Evolutionary conservation across 768 basidiomycete species (phyloP).

Genomic region (Tricholoma saponaceum): DNA sequence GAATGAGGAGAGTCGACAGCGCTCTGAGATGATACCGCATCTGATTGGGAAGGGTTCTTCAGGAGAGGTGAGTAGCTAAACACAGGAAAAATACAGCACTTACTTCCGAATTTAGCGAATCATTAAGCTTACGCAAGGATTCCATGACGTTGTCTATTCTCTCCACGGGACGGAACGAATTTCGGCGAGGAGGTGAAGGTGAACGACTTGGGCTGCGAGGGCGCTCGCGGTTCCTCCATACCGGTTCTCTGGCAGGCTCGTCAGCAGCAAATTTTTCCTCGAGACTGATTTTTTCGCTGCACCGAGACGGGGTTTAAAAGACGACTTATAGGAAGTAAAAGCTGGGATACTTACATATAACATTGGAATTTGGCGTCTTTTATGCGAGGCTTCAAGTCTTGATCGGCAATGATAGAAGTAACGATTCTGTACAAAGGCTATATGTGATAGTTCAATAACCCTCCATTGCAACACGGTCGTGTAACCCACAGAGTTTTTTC

Average conservation of each 20-base stretch:
- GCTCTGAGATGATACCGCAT: not conserved
- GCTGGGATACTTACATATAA: not conserved
- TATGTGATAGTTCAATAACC: not conserved
- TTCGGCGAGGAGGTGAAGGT: not conserved
- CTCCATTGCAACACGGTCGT: not conserved
- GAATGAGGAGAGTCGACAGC: not conserved
- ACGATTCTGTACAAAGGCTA: constrained; percentile 1
- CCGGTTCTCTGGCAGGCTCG: not conserved
- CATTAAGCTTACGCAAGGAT: not conserved
- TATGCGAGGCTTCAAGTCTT: not conserved
- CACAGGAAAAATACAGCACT: not conserved
- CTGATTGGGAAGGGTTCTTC: not conserved
- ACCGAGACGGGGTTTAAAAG: not conserved
- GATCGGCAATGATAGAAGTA: not conserved
- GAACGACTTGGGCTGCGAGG: not conserved
- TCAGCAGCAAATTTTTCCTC: not conserved
- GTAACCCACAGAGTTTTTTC: not conserved
- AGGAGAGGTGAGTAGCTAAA: not conserved
- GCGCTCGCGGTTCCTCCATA: not conserved
- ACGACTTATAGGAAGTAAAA: not conserved
- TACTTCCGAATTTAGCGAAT: not conserved
- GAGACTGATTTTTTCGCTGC: not conserved
- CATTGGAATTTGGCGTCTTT: not conserved
- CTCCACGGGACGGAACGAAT: not conserved
- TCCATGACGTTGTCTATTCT: constrained; percentile 5